These are phyloP conservation scores for Simplicillium sp. DNA, from an alignment of 2,329 filamentous ascomycete genomes.

Conservation along the genomic window DNA sequence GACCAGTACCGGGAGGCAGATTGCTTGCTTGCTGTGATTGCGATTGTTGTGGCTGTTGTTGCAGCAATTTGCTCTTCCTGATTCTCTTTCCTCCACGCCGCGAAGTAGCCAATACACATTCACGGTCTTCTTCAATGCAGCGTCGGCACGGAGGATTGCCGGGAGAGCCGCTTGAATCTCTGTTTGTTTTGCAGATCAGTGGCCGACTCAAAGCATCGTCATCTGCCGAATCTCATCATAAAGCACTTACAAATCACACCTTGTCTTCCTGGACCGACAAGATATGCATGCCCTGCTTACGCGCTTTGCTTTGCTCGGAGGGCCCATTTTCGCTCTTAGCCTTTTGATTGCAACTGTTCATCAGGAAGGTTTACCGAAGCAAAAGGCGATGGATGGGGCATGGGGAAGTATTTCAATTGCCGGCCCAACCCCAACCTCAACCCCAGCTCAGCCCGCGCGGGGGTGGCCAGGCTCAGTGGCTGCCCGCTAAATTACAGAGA, in stretches of 20 bases:
- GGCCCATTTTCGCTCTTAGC: conserved; percentile 5
- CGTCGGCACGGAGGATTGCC: conserved; percentile 25
- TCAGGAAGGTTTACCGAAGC: background rate
- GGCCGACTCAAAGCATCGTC: background rate
- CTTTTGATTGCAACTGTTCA: conserved; percentile 1
- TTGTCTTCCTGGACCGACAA: conserved; percentile 20
- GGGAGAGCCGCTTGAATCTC: conserved; percentile 22
- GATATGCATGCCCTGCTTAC: conserved; percentile 21
- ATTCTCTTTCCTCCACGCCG: conserved; percentile 23
- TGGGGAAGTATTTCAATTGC: background rate
- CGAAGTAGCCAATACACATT: conserved; percentile 30
- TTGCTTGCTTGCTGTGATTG: background rate
- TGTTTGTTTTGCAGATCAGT: conserved; percentile 8
- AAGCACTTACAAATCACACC: conserved; percentile 20
- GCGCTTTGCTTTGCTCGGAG: conserved; percentile 14
- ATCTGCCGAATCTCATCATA: background rate
- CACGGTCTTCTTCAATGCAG: conserved; percentile 24
- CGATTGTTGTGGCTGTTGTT: background rate
- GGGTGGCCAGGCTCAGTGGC: no score
- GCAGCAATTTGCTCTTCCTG: conserved; percentile 4
- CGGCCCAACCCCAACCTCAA: no score
- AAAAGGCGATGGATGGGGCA: conserved; percentile 1
- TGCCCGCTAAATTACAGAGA: no score
- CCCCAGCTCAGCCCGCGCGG: no score
- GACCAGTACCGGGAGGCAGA: no score